Evolutionary conservation across 2,329 filamentous ascomycete genomes (phyloP).

Genomic region (Aspergillus sclerotialis): DNA sequence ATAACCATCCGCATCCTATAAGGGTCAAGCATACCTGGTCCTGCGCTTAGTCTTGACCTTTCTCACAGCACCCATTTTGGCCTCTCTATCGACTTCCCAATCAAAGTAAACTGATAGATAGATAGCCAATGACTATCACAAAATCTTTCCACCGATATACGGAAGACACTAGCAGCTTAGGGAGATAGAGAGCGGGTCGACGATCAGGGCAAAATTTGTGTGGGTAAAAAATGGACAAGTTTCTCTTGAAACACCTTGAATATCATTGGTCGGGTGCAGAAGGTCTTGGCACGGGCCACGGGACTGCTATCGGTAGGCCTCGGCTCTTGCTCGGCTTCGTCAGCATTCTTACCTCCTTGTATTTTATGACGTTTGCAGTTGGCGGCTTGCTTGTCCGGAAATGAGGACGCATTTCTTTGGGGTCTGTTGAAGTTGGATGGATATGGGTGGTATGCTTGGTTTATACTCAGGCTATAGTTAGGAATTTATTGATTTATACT

Average conservation of each 20-base stretch:
- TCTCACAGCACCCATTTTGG: conserved; percentile 59
- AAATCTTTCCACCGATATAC: conserved; percentile 29
- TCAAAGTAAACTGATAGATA: conserved; percentile 12
- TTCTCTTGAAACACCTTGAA: conserved; percentile 17
- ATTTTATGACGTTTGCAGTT: conserved; percentile 23
- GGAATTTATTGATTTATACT: too few species aligned
- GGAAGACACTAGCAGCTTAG: conserved; percentile 20
- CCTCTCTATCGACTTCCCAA: conserved; percentile 10
- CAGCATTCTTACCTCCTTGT: conserved; percentile 14
- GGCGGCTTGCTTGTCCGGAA: conserved; percentile 19
- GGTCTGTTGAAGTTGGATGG: too few species aligned
- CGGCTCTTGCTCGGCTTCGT: conserved; percentile 25
- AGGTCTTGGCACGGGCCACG: conserved; percentile 18
- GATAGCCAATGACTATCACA: conserved; percentile 7
- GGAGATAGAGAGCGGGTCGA: conserved; percentile 21
- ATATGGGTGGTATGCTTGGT: too few species aligned
- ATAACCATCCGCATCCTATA: conserved; percentile 22
- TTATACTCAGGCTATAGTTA: too few species aligned
- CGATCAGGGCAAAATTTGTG: conserved; percentile 19
- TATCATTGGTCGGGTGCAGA: conserved; percentile 18
- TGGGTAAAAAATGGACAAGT: conserved; percentile 12
- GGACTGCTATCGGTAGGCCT: conserved; percentile 27
- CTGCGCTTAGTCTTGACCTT: conserved; percentile 68
- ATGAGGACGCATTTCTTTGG: background rate
- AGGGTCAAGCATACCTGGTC: conserved; percentile 48